phyloP scores from a whole-genome alignment of 768 basidiomycete species.

The Calocybe cyanea region DNA sequence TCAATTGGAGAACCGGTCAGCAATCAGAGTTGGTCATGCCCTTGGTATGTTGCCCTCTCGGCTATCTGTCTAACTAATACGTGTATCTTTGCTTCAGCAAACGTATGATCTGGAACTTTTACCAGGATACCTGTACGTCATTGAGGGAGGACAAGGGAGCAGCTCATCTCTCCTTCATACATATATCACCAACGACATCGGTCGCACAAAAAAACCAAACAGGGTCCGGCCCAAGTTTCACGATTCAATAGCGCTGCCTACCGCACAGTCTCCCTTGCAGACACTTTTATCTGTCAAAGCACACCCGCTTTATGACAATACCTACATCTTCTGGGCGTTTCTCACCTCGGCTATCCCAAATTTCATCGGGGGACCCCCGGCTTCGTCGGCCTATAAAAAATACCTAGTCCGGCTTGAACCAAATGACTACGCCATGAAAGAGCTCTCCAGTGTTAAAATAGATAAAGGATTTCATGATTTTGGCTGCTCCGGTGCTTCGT shows the following conservation, averaged over 20 bases:
- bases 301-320: slow-evolving; percentile 6
- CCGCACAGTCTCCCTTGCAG: background rate
- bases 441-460: background rate
- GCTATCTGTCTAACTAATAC: background rate
- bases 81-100: background rate
- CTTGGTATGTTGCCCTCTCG: background rate
- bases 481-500: slow-evolving; percentile 5
- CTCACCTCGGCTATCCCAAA: slow-evolving; percentile 6
- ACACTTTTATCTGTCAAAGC: background rate
- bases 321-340: slow-evolving; percentile 5
- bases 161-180: background rate
- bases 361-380: background rate
- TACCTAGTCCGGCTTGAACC: background rate
- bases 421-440: background rate
- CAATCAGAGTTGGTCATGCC: background rate
- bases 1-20: slow-evolving; percentile 6
- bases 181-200: background rate
- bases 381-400: background rate
- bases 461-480: background rate
- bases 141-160: background rate
- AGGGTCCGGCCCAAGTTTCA: background rate
- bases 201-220: background rate
- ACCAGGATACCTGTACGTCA: slow-evolving; percentile 2
- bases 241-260: background rate
- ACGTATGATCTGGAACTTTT: background rate